Evolutionary conservation across 2,329 filamentous ascomycete genomes (phyloP).

Genomic region (Zalaria obscura): DNA sequence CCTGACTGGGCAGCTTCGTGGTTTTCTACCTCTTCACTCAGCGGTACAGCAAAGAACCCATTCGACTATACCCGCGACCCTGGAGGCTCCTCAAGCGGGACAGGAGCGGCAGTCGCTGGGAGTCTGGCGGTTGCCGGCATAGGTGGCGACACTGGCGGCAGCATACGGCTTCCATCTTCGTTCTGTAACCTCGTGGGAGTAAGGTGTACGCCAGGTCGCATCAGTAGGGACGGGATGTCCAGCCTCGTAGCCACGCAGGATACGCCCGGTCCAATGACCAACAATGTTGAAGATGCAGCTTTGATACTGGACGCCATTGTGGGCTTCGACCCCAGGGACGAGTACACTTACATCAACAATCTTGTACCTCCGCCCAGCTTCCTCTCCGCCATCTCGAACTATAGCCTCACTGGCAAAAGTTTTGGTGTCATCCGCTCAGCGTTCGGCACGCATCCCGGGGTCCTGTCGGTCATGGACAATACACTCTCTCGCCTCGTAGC

Average conservation of each 20-base stretch:
- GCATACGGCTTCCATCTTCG: constrained; percentile 1
- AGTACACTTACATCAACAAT: constrained; percentile 12
- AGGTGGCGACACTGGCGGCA: constrained; percentile 2
- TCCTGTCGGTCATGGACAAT: constrained; percentile 11
- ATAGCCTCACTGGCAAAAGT: constrained; percentile 8
- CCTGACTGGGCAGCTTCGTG: constrained; percentile 3
- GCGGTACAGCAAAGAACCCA: neutral
- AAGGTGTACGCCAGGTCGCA: neutral
- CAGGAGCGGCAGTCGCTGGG: constrained; percentile 1
- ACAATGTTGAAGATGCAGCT: constrained; percentile 15
- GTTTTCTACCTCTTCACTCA: constrained; percentile 1
- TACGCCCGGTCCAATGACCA: constrained; percentile 17
- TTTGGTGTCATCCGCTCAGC: constrained; percentile 15
- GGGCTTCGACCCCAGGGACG: constrained; percentile 14
- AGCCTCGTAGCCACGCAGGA: constrained; percentile 15
- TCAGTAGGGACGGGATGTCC: constrained; percentile 13
- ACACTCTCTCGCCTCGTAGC: constrained; percentile 9
- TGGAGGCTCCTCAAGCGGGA: constrained; percentile 1
- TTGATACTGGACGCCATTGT: constrained; percentile 16
- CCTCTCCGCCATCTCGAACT: neutral
- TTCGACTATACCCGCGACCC: neutral
- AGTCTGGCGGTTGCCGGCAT: constrained; percentile 2
- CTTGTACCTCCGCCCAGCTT: neutral
- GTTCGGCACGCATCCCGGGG: constrained; percentile 12
- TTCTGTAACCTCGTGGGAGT: constrained; percentile 3